Percentiles rank a stretch among this genome's conserved stretches.
Evolutionary conservation across 2,329 filamentous ascomycete species (phyloP).

Genomic region (Sordariomycetes sp.): DNA sequence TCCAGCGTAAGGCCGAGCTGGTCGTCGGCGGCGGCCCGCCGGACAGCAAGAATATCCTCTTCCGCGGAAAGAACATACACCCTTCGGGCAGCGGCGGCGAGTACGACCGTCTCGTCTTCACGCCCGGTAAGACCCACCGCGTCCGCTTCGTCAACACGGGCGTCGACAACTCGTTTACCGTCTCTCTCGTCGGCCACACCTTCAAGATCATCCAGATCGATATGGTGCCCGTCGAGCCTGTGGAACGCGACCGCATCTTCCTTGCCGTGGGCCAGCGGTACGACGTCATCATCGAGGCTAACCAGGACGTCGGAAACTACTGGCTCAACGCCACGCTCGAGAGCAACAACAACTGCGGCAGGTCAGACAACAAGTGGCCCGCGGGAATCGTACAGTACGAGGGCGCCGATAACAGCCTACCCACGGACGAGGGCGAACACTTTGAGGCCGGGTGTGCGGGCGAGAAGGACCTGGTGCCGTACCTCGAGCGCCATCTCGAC

Average conservation of each 20-base stretch:
- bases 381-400: conserved; percentile 26
- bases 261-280: conserved; percentile 35
- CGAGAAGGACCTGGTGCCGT: conserved; percentile 9
- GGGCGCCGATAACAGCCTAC: conserved; percentile 18
- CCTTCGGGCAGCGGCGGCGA: conserved; percentile 14
- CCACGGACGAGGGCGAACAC: conserved; percentile 15
- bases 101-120: conserved; percentile 20
- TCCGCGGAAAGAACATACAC: conserved; percentile 29
- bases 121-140: conserved; percentile 20
- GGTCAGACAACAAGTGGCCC: conserved; percentile 16
- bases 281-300: conserved; percentile 34
- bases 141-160: conserved; percentile 38
- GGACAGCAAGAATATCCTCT: conserved; percentile 23
- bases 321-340: conserved; percentile 27
- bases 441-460: conserved; percentile 11
- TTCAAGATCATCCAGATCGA: conserved; percentile 43
- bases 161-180: conserved; percentile 34
- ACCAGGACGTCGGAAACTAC: conserved; percentile 22
- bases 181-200: conserved; percentile 40
- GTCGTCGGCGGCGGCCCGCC: conserved; percentile 9
- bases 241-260: conserved; percentile 33
- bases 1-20: conserved; percentile 8
- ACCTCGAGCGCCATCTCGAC: conserved; percentile 14
- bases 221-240: conserved; percentile 40
- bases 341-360: conserved; percentile 16